Base-by-base conservation (phyloP, 805 yeast genomes). In the Yamadazyma sp. region DNA sequence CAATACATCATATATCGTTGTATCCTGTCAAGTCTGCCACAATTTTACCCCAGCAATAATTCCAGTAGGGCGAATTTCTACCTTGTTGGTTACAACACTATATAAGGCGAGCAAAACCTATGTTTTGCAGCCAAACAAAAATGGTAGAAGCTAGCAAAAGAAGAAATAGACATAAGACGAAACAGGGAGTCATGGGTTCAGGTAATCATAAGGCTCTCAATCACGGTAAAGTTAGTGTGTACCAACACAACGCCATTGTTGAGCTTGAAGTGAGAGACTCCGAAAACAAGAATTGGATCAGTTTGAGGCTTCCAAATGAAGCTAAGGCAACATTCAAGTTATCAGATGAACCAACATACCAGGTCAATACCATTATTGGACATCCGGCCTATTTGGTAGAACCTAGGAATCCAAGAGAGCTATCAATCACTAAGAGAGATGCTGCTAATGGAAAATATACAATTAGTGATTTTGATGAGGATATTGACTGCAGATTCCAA, bases 401-500 rank as follows among this genome's bases (percentile, higher is more conserved):
- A 24, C 24, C 28, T 9, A 18, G 11, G 18, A 33, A 15, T 12
- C 23, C 29, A 16, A 15, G 28, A 18, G 28, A 33, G 14, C 17
- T 16, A 10, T 8, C 36, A 6, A 15, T 24, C 17, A 18, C 28
- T 5, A 33, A 18, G 15, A 24, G 29, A 13, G 36, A 33, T 16
- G 36, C 36, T 6, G 32, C 38, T 5, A 21, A 27, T 8, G 38
- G 38, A 3, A 28, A 35, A 21, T 35, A 27, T 14, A 14, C 32
- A 13, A 27, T 35, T 14, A 20, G 32, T 10, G 24, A 35, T 10
- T 35, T 35, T 19, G 38, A 35, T 15, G 38, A 35, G 12, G 28
- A 35, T 15, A 35, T 35, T 20, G 38, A 35, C 32, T 27, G 19
- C 38, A 19, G 32, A 15, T 27, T 27, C 6, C 38, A 35, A 18